These are phyloP conservation scores for Pulveroboletus sp. DNA, from an alignment of 768 basidiomycete species.

Conservation along the genomic window DNA sequence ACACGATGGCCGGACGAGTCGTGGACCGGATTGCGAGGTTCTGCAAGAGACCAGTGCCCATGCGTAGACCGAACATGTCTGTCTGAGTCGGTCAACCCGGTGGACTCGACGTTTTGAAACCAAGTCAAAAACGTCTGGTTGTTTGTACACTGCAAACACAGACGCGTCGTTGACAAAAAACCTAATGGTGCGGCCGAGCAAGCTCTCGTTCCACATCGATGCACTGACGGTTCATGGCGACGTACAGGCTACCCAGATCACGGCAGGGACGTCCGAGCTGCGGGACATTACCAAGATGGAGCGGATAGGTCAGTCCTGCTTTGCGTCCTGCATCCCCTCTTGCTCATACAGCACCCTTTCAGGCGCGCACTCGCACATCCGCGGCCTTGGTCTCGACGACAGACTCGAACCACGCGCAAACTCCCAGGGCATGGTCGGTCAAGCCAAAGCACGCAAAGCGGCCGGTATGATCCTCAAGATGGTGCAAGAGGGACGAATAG, in stretches of 20 bases:
- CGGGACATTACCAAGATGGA: conserved; percentile 91
- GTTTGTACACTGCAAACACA: conserved; percentile 33
- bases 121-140: background rate
- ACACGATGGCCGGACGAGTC: background rate
- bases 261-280: conserved; percentile 72
- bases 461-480: conserved; percentile 97
- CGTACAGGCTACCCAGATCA: conserved; percentile 61
- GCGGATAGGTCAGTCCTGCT: conserved; percentile 64
- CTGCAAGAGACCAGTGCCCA: conserved; percentile 11
- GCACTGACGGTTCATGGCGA: conserved; percentile 7
- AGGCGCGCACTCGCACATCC: conserved; percentile 95
- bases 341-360: background rate
- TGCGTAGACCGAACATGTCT: conserved; percentile 12
- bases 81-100: no score
- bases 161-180: conserved; percentile 23
- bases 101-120: no score
- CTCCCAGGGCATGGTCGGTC: conserved; percentile 96
- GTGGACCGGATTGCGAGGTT: conserved; percentile 5
- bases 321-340: no score
- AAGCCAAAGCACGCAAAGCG: conserved; percentile 92
- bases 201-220: background rate
- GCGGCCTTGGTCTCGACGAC: conserved; percentile 90
- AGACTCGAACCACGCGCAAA: conserved; percentile 83
- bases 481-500: conserved; percentile 95
- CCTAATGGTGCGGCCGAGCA: conserved; percentile 24